Evolutionary conservation across 2,329 filamentous ascomycete genomes (phyloP).

Genomic region (Scytalidium lignicola): DNA sequence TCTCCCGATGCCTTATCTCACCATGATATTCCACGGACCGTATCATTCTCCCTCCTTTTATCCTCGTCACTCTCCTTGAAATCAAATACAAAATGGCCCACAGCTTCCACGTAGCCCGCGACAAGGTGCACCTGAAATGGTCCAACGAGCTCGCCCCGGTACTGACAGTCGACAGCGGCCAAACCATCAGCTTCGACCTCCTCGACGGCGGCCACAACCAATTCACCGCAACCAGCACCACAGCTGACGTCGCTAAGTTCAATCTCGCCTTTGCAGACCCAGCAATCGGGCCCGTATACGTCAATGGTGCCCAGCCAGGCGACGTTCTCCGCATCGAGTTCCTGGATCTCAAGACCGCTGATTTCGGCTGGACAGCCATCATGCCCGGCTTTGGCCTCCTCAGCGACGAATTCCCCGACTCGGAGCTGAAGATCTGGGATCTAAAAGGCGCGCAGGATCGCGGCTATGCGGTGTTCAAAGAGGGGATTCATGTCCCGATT

Average conservation of each 20-base stretch:
- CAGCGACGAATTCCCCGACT: constrained; percentile 39
- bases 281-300: constrained; percentile 44
- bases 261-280: constrained; percentile 39
- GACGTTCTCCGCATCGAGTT: constrained; percentile 48
- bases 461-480: constrained; percentile 39
- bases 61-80: no score
- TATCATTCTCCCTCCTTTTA: no score
- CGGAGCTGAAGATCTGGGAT: constrained; percentile 44
- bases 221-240: constrained; percentile 37
- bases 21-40: no score
- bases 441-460: constrained; percentile 29
- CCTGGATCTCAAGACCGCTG: constrained; percentile 37
- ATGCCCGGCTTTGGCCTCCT: constrained; percentile 45
- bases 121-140: constrained; percentile 42
- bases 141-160: constrained; percentile 39
- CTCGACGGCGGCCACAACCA: constrained; percentile 47
- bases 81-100: constrained; percentile 3
- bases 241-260: constrained; percentile 35
- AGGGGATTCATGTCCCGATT: constrained; percentile 43
- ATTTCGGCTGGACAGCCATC: constrained; percentile 49
- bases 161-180: constrained; percentile 41
- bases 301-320: constrained; percentile 44
- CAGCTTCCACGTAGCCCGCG: constrained; percentile 22
- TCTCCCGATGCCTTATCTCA: no score
- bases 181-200: constrained; percentile 42